These are phyloP conservation scores for Silene conica DNA, from an alignment of 148 eudicot species.

Conservation along the genomic window DNA sequence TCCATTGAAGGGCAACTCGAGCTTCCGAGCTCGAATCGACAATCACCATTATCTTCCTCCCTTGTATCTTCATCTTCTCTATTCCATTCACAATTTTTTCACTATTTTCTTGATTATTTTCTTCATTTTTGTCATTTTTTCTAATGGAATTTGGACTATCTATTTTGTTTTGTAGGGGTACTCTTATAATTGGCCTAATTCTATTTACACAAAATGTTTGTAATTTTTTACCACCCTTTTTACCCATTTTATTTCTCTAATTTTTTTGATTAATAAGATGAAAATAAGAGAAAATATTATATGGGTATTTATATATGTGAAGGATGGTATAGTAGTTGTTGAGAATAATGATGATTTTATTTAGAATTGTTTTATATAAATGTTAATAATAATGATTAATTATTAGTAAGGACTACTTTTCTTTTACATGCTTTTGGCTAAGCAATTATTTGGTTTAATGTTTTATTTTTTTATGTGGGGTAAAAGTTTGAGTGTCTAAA, in stretches of 20 bases:
- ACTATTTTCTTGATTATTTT: constrained; percentile 6
- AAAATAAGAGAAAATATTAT: neutral
- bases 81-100: constrained; percentile 10
- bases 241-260: constrained; percentile 31
- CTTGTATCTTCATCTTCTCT: constrained; percentile 21
- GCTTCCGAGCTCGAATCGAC: constrained; percentile 69
- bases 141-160: constrained; percentile 13
- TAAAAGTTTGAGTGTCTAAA: constrained; percentile 23
- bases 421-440: constrained; percentile 31
- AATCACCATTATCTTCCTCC: constrained; percentile 73
- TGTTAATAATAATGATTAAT: constrained; percentile 17
- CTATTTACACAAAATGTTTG: constrained; percentile 58
- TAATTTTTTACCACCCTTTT: constrained; percentile 35
- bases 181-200: constrained; percentile 58
- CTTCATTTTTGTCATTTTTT: constrained; percentile 16
- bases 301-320: constrained; percentile 22
- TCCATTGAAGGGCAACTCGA: constrained; percentile 75
- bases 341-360: constrained; percentile 19
- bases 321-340: constrained; percentile 16
- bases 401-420: constrained; percentile 15
- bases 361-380: constrained; percentile 12
- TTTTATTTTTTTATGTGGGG: constrained; percentile 24
- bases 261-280: constrained; percentile 1
- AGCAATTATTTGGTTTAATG: constrained; percentile 40
- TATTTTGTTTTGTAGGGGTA: constrained; percentile 31